phyloP scores from a whole-genome alignment of 192 early-diverging fungal species.

The Podila epigama region DNA sequence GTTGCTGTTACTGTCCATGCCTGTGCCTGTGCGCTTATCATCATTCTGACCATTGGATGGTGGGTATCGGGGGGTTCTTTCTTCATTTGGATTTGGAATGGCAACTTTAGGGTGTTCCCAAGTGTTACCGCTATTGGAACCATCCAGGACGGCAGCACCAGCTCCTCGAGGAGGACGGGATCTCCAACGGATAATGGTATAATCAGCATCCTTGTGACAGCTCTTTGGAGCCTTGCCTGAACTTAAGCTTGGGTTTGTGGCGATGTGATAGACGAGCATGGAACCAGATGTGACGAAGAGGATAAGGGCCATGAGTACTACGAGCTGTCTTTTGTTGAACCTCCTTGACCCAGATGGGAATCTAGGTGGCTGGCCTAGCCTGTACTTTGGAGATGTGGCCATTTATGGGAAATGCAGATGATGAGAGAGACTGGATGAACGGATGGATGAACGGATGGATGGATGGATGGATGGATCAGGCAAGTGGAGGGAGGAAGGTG shows the following conservation, averaged over 20 bases:
- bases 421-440: not conserved
- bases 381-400: constrained; percentile 43
- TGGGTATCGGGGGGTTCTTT: constrained; percentile 3
- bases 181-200: constrained; percentile 34
- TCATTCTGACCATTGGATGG: not conserved
- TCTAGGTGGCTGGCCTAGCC: constrained; percentile 15
- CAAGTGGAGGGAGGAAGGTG: not conserved
- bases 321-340: constrained; percentile 19
- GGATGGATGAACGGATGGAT: not conserved
- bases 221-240: not conserved
- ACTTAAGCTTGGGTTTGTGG: constrained; percentile 8
- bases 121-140: not conserved
- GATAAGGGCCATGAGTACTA: constrained; percentile 22
- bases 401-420: not conserved
- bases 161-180: no score
- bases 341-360: constrained; percentile 14
- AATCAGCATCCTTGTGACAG: constrained; percentile 38
- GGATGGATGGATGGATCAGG: not conserved
- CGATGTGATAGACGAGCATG: constrained; percentile 40
- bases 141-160: no score
- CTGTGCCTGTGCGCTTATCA: not conserved
- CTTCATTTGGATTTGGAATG: not conserved
- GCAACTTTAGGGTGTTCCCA: not conserved
- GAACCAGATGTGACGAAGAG: constrained; percentile 31
- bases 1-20: not conserved